Conservation (phyloP, 2,329 filamentous ascomycete genomes). For the Rhinocladiella mackenziei region DNA sequence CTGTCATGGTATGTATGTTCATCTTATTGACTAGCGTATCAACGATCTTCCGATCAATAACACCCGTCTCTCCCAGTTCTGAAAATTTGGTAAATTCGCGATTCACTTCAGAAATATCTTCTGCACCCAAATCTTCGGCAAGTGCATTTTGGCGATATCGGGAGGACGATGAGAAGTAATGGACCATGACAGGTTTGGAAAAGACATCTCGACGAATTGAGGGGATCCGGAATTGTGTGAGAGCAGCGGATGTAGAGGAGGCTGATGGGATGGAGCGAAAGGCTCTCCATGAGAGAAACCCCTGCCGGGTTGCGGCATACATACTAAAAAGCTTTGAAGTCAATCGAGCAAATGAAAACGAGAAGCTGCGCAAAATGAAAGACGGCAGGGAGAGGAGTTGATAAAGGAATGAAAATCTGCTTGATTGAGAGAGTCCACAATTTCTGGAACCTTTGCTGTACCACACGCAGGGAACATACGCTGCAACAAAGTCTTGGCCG, state of each 20-base stretch:
- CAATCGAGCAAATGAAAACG: not conserved
- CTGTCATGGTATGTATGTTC: slow-evolving; percentile 80
- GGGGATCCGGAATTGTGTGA: slow-evolving; percentile 12
- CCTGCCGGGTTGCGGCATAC: slow-evolving; percentile 23
- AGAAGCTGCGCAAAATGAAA: not conserved
- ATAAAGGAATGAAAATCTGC: no score
- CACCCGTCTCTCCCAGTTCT: slow-evolving; percentile 36
- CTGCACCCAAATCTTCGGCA: slow-evolving; percentile 27
- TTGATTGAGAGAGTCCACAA: no score
- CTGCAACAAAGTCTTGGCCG: no score
- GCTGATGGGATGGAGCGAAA: slow-evolving; percentile 25
- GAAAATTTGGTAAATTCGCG: slow-evolving; percentile 37
- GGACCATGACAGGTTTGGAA: slow-evolving; percentile 5
- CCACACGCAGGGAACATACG: no score
- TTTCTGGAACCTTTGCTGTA: no score
- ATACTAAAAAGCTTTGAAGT: slow-evolving; percentile 30
- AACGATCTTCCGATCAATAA: slow-evolving; percentile 63
- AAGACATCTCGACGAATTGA: slow-evolving; percentile 1
- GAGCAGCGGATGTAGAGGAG: slow-evolving; percentile 10
- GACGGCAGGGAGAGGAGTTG: no score
- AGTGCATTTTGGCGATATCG: slow-evolving; percentile 25
- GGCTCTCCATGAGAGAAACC: slow-evolving; percentile 17
- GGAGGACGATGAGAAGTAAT: slow-evolving; percentile 18
- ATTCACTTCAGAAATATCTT: slow-evolving; percentile 19
- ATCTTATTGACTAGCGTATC: slow-evolving; percentile 66